Percentiles rank a stretch among this genome's conserved stretches.
These are phyloP conservation scores for Theileria sp. DNA, from an alignment of 169 alveolate genomes.

Conservation along the genomic window DNA sequence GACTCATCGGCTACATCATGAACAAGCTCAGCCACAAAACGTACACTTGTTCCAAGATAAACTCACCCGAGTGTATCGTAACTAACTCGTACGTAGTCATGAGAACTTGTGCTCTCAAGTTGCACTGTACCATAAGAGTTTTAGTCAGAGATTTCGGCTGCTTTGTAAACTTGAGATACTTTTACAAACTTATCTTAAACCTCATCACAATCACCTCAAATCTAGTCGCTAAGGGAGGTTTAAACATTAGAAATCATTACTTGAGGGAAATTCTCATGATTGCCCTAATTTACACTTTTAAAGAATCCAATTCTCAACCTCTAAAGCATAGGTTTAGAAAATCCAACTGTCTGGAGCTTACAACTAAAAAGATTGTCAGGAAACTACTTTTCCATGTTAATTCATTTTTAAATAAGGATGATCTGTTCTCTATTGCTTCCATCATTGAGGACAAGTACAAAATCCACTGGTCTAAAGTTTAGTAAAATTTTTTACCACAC, in stretches of 20 bases:
- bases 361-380: neutral
- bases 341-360: neutral
- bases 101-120: conserved; percentile 47
- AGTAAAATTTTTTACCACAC: neutral
- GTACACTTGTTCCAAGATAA: conserved; percentile 39
- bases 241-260: conserved; percentile 10
- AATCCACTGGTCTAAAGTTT: conserved; percentile 22
- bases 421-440: neutral
- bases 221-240: conserved; percentile 37
- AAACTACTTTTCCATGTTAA: neutral
- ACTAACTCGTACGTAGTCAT: conserved; percentile 47
- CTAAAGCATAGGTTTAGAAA: neutral
- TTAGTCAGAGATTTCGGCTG: conserved; percentile 52
- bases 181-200: conserved; percentile 33
- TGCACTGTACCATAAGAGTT: conserved; percentile 22
- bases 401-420: neutral
- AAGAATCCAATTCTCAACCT: neutral
- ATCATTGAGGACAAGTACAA: conserved; percentile 22
- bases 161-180: conserved; percentile 43
- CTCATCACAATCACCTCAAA: conserved; percentile 27
- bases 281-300: conserved; percentile 38
- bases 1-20: conserved; percentile 51
- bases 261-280: conserved; percentile 30
- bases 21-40: conserved; percentile 54
- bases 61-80: conserved; percentile 36